Evolutionary conservation across 768 basidiomycete genomes (phyloP).

Genomic region (Termitomyces sp.): DNA sequence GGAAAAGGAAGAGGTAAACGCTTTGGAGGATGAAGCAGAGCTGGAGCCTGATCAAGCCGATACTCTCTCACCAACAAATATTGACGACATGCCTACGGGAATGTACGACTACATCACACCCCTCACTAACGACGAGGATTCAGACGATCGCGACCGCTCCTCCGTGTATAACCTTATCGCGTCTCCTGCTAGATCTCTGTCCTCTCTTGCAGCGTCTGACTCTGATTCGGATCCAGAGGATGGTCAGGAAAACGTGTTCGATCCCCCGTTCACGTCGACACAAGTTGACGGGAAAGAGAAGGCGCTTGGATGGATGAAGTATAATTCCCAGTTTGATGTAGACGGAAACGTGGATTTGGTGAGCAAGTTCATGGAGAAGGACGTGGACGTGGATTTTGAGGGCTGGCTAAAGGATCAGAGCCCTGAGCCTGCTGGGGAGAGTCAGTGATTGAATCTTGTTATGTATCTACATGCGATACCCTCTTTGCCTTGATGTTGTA

Average conservation of each 20-base stretch:
- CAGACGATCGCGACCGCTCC: slow-evolving; percentile 1
- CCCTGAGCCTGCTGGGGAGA: slow-evolving; percentile 18
- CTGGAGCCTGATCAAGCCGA: background rate
- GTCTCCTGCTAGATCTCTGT: slow-evolving; percentile 28
- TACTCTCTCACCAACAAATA: background rate
- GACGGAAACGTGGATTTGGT: slow-evolving; percentile 49
- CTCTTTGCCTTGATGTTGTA: background rate
- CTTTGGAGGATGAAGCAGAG: background rate
- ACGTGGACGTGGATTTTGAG: slow-evolving; percentile 54
- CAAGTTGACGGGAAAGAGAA: slow-evolving; percentile 17
- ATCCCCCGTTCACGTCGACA: slow-evolving; percentile 28
- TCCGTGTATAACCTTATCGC: slow-evolving; percentile 13
- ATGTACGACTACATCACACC: slow-evolving; percentile 6
- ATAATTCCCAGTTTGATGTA: slow-evolving; percentile 55
- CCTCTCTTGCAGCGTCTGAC: slow-evolving; percentile 27
- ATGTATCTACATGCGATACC: background rate
- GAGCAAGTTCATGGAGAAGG: slow-evolving; percentile 49
- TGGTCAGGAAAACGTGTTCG: slow-evolving; percentile 17
- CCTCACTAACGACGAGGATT: slow-evolving; percentile 7
- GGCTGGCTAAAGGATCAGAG: slow-evolving; percentile 44
- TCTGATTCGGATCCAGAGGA: slow-evolving; percentile 17
- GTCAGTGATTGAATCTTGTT: slow-evolving; percentile 7
- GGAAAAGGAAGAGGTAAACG: background rate
- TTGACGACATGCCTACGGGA: background rate
- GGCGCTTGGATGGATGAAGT: slow-evolving; percentile 31